These are phyloP conservation scores for Diddensiella transvaalensis DNA, from an alignment of 805 yeast species.

Conservation along the genomic window DNA sequence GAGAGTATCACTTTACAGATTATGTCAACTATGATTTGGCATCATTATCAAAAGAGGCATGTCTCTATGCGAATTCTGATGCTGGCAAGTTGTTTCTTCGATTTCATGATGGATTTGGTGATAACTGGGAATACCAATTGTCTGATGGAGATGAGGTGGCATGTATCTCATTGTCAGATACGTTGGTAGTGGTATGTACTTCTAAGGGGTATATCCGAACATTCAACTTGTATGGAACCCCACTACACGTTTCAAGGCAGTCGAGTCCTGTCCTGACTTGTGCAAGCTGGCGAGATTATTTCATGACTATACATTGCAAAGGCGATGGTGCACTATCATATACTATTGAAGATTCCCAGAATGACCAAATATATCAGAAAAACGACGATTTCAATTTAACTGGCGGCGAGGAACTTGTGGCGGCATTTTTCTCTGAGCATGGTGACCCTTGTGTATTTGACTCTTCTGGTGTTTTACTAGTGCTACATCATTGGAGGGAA, in stretches of 20 bases:
- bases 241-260: constrained; percentile 54
- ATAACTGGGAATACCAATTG: constrained; percentile 59
- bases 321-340: constrained; percentile 38
- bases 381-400: constrained; percentile 35
- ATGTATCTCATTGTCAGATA: constrained; percentile 61
- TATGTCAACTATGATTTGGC: constrained; percentile 68
- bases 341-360: constrained; percentile 46
- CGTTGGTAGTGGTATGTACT: constrained; percentile 65
- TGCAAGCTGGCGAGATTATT: constrained; percentile 55
- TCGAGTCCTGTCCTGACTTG: constrained; percentile 72
- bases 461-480: constrained; percentile 65
- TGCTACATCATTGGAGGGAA: constrained; percentile 75
- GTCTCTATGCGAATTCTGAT: constrained; percentile 53
- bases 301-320: constrained; percentile 49
- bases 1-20: constrained; percentile 86
- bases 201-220: constrained; percentile 69
- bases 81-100: constrained; percentile 52
- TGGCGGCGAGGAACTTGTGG: constrained; percentile 43
- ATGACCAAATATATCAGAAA: constrained; percentile 37
- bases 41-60: constrained; percentile 62
- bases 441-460: constrained; percentile 92
- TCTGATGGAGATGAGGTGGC: constrained; percentile 58
- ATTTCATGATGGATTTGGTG: constrained; percentile 59
- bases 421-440: constrained; percentile 78
- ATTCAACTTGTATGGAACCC: constrained; percentile 70